Base-by-base conservation (phyloP, 176 grass and related monocot species). In the Poa pratensis region DNA sequence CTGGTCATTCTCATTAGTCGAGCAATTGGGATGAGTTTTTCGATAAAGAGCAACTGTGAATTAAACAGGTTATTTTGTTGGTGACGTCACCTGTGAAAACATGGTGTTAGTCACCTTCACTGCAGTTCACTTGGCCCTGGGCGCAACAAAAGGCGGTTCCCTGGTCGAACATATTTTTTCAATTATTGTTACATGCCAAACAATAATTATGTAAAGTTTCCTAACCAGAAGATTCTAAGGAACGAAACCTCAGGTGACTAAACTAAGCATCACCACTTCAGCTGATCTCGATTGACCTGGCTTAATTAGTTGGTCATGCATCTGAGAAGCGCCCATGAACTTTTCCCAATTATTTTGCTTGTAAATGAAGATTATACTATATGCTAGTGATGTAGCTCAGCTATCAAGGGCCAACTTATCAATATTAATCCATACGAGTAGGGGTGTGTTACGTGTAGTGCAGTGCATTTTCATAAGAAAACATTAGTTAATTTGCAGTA, bases 181-280 rank as follows among this genome's bases (percentile, higher is more conserved):
- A 34, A 6, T 66, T 84, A 65, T 66, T 12, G 1, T 16, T 9
- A 58, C n/a, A 64, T 64, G 46, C 28, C 18, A 39, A 26, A 83
- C 40, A 42, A 69, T 28, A 55, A 86, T 60, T 23, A 76, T 22
- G 9, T 28, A 24, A 24, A 16, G 69, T 58, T 63, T 67, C 55
- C 53, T 86, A 61, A 59, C 50, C 61, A 86, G 53, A 62, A 77
- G 85, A 84, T 70, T 46, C 42, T 52, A 46, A 9, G 18, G 18
- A 70, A 42, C 42, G 18, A 70, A 42, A n/a, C 35, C 18, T 70
- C 67, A 8, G 42, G 17, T 30, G 49, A 69, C 17, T 78, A 78
- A 35, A 73, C 19, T 43, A 69, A 42, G 20, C 27, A 61, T 62
- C 35, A 50, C 74, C 68, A 73, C 27, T 61, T 68, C 80, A 22